These are phyloP conservation scores for Polygonum maritimum DNA, from an alignment of 148 eudicot species.

Conservation along the genomic window DNA sequence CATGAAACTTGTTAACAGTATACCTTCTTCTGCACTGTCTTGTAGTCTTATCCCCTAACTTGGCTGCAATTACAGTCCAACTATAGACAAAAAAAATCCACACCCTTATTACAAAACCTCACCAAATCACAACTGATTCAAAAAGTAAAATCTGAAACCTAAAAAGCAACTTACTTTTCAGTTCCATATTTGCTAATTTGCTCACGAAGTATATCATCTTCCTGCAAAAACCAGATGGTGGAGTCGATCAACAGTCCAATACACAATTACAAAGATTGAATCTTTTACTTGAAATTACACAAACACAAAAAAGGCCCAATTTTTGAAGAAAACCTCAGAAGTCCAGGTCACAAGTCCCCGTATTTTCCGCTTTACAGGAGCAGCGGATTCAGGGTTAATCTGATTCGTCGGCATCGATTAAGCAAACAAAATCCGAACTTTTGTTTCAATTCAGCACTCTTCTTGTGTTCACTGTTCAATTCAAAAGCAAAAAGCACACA, in stretches of 20 bases:
- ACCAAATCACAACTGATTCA: constrained; percentile 16
- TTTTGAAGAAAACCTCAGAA: constrained; percentile 40
- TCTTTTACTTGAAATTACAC: not conserved
- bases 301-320: not conserved
- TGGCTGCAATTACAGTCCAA: constrained; percentile 88
- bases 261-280: not conserved
- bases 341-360: constrained; percentile 92
- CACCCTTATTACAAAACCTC: not conserved
- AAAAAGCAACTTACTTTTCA: constrained; percentile 43
- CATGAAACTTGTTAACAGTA: not conserved
- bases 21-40: constrained; percentile 98
- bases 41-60: constrained; percentile 87
- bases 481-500: not conserved
- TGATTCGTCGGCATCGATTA: constrained; percentile 29
- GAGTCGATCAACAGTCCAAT: not conserved
- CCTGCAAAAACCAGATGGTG: constrained; percentile 38
- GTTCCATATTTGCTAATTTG: constrained; percentile 78
- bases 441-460: not conserved
- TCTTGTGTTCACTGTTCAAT: constrained; percentile 1
- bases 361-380: constrained; percentile 42
- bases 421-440: not conserved
- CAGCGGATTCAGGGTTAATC: constrained; percentile 21
- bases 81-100: constrained; percentile 28
- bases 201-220: constrained; percentile 88
- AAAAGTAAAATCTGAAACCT: not conserved